Percentiles rank a stretch among this genome's conserved stretches.
Evolutionary conservation across 169 alveolate species (phyloP).

Genomic region (Perkinsus chesapeaki): DNA sequence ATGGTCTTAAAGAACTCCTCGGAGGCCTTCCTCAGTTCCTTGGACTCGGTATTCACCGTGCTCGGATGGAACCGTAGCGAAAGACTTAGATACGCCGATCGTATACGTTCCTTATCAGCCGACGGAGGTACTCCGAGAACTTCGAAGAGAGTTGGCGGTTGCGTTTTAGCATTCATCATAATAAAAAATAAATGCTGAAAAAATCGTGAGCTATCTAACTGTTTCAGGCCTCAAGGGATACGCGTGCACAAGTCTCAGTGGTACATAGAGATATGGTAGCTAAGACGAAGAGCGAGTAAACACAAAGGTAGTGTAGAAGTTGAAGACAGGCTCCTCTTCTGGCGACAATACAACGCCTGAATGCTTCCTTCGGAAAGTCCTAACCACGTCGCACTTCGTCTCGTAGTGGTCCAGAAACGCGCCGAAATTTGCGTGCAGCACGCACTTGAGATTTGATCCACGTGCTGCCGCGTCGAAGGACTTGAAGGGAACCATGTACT

Average conservation of each 20-base stretch:
- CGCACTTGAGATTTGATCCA: neutral
- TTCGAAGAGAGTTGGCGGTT: neutral
- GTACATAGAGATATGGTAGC: too few relatives aligned
- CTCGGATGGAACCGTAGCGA: neutral
- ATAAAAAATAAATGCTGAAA: neutral
- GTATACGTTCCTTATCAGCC: neutral
- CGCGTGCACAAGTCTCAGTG: too few relatives aligned
- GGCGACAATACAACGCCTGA: neutral
- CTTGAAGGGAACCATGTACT: constrained; percentile 39
- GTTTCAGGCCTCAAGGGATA: too few relatives aligned
- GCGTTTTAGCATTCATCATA: neutral
- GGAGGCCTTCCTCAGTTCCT: neutral
- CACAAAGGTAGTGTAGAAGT: neutral
- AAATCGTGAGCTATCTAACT: too few relatives aligned
- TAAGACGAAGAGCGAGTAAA: neutral
- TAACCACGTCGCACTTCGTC: neutral
- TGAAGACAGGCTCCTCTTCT: neutral
- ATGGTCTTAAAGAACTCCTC: neutral
- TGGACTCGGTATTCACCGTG: neutral
- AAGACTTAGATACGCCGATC: neutral
- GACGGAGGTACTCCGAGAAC: neutral
- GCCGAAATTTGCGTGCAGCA: neutral
- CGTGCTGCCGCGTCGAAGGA: constrained; percentile 12
- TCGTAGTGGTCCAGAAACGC: neutral
- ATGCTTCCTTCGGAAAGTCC: neutral